A percentile compares a stretch with the other conserved stretches of the same genome.
Evolutionary conservation across 495 filamentous ascomycete species (phyloP).

Genomic region (Lasiosphaeria hispida): DNA sequence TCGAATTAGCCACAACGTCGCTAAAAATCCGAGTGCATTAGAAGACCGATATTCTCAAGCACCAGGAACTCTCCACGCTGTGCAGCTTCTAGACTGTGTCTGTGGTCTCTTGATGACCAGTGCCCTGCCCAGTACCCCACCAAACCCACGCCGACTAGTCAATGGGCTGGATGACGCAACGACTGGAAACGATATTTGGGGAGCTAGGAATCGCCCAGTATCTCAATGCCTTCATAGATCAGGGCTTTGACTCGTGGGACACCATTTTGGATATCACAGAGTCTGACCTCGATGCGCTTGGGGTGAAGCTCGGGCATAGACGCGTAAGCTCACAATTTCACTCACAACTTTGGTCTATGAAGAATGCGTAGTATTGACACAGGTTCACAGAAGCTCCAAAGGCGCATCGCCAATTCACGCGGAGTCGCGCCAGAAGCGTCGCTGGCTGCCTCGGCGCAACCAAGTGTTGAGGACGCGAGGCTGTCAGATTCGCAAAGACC

Average conservation of each 20-base stretch:
- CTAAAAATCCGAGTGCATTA: neutral
- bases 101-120: neutral
- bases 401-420: conserved; percentile 54
- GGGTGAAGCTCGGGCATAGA: conserved; percentile 75
- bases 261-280: conserved; percentile 77
- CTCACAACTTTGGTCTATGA: neutral
- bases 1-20: neutral
- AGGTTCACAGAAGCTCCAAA: conserved; percentile 47
- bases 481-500: conserved; percentile 30
- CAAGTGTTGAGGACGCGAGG: conserved; percentile 38
- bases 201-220: conserved; percentile 75
- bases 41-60: too few relatives aligned
- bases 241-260: conserved; percentile 81
- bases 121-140: conserved; percentile 8
- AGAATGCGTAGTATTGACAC: neutral
- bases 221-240: conserved; percentile 63
- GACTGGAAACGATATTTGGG: conserved; percentile 57
- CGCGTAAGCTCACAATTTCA: conserved; percentile 51
- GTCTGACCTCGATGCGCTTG: conserved; percentile 69
- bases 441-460: conserved; percentile 37
- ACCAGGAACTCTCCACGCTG: too few relatives aligned
- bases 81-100: too few relatives aligned
- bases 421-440: conserved; percentile 53
- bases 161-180: conserved; percentile 34
- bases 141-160: conserved; percentile 6